Evolutionary conservation across 2,329 filamentous ascomycete genomes (phyloP).

Genomic region (Fusarium lyarnte): DNA sequence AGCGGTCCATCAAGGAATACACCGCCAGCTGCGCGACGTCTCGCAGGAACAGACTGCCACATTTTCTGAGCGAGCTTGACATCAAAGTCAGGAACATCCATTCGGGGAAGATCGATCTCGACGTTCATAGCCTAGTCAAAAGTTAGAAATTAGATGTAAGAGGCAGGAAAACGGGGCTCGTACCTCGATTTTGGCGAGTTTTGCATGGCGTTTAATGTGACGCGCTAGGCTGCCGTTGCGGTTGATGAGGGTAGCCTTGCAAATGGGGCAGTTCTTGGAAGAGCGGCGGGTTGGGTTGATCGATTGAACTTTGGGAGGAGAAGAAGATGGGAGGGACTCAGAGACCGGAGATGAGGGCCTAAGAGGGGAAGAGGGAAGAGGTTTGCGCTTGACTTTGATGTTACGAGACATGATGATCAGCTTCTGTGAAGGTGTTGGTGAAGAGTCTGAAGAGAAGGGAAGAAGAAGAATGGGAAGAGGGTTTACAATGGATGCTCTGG

Average conservation of each 20-base stretch:
- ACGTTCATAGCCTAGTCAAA: neutral
- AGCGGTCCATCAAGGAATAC: constrained; percentile 7
- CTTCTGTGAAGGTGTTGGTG: no score
- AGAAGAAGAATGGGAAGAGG: fast-evolving
- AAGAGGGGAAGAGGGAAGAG: neutral
- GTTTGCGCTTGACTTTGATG: neutral
- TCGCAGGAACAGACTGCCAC: constrained; percentile 17
- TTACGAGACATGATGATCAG: neutral
- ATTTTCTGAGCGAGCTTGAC: constrained; percentile 9
- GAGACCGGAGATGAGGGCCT: fast-evolving
- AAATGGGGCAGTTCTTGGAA: constrained; percentile 1
- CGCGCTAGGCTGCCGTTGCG: neutral
- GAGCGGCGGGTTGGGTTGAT: fast-evolving
- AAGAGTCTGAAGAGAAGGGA: fast-evolving
- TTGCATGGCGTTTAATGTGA: constrained; percentile 15
- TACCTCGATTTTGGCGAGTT: constrained; percentile 9
- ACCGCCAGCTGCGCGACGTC: constrained; percentile 1
- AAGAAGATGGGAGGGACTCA: fast-evolving
- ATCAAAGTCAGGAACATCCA: neutral
- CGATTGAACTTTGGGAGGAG: neutral
- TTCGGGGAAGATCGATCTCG: neutral
- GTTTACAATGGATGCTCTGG: fast-evolving
- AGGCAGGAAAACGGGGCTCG: fast-evolving
- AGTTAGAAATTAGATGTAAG: neutral
- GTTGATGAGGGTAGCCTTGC: constrained; percentile 3